phyloP scores from a whole-genome alignment of 192 early-diverging fungal genomes.

The Neocallimastix lanati region DNA sequence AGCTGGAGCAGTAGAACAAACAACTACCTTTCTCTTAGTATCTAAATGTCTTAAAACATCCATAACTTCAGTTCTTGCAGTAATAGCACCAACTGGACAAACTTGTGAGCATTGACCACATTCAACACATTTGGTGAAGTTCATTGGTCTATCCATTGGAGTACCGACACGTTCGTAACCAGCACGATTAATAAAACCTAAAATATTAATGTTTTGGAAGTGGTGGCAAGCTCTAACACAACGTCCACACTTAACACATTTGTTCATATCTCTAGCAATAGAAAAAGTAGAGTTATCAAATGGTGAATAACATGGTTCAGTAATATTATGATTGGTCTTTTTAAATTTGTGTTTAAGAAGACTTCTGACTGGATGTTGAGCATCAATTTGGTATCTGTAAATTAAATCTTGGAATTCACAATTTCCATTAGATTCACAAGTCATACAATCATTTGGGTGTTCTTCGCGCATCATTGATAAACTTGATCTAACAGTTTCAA shows the following conservation, averaged over 20 bases:
- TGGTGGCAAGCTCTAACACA: background rate
- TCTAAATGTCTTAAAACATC: background rate
- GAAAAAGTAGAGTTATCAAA: background rate
- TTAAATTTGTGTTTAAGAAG: background rate
- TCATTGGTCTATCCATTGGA: background rate
- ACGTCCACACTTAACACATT: constrained; percentile 1
- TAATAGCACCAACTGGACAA: constrained; percentile 3
- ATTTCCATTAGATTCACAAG: background rate
- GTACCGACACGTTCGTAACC: background rate
- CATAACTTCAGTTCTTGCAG: background rate
- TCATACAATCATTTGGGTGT: constrained; percentile 3
- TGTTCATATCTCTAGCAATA: background rate
- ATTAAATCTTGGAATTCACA: constrained; percentile 1
- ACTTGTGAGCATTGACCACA: constrained; percentile 1
- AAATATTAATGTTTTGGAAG: background rate
- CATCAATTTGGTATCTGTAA: background rate
- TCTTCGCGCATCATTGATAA: background rate
- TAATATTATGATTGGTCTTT: background rate
- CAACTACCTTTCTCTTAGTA: background rate
- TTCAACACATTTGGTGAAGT: background rate
- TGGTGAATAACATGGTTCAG: background rate
- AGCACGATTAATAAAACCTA: constrained; percentile 1
- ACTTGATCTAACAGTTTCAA: background rate
- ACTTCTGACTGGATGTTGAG: background rate
- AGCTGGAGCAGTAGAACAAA: constrained; percentile 1